phyloP scores from a whole-genome alignment of 2,329 filamentous ascomycete genomes.

The Dactylellina parvicollis region DNA sequence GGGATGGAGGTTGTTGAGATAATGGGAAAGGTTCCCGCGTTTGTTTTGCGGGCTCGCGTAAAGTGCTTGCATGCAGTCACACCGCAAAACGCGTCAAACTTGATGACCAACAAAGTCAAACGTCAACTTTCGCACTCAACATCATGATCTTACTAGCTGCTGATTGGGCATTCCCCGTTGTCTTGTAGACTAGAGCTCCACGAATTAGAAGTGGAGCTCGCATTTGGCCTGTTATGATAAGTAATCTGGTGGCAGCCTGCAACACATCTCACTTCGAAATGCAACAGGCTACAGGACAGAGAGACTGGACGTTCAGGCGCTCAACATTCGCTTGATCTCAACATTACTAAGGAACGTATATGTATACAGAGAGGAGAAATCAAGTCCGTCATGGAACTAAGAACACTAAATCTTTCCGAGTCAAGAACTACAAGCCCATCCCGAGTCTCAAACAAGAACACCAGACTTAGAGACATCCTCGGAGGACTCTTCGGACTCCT shows the following conservation, averaged over 20 bases:
- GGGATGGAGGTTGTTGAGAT: constrained; percentile 7
- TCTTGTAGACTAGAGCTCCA: too few relatives aligned
- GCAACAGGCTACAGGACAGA: not conserved
- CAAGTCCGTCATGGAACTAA: too few relatives aligned
- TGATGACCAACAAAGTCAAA: not conserved
- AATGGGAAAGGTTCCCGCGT: constrained; percentile 36
- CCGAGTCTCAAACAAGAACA: constrained; percentile 25
- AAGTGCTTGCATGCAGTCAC: constrained; percentile 24
- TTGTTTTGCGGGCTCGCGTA: constrained; percentile 48
- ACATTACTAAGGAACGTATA: too few relatives aligned
- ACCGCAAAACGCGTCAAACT: constrained; percentile 31
- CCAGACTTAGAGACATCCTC: constrained; percentile 51
- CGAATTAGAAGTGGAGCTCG: too few relatives aligned
- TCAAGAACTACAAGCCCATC: not conserved
- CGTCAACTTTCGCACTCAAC: too few relatives aligned
- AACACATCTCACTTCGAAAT: not conserved
- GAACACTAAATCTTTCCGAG: too few relatives aligned
- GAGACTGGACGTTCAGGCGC: too few relatives aligned
- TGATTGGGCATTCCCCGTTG: too few relatives aligned
- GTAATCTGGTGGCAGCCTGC: not conserved
- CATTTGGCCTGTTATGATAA: too few relatives aligned
- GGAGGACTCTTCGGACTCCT: constrained; percentile 15
- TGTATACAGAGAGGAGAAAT: too few relatives aligned
- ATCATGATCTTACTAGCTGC: too few relatives aligned
- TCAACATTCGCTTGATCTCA: too few relatives aligned